A percentile compares a stretch with the other conserved stretches of the same genome.
These are phyloP conservation scores for Trichoderma polysporum DNA, from an alignment of 2,329 filamentous ascomycete genomes.

Conservation along the genomic window DNA sequence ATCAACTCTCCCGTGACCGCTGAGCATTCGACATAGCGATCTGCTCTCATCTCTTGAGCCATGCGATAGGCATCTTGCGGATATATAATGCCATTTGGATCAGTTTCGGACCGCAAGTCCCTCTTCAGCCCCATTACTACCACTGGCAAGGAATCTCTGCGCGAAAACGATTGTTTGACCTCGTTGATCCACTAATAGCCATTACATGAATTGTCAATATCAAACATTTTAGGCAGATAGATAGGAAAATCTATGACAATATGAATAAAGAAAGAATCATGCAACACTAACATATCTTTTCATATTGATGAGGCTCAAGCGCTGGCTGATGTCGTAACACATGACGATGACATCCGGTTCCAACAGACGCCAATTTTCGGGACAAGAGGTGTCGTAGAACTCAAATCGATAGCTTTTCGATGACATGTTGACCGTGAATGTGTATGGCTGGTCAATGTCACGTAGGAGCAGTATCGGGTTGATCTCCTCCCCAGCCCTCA, in stretches of 20 bases:
- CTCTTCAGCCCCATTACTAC: conserved; percentile 61
- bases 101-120: conserved; percentile 56
- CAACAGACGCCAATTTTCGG: conserved; percentile 59
- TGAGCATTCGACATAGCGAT: conserved; percentile 65
- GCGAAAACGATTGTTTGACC: conserved; percentile 48
- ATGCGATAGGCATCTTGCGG: conserved; percentile 59
- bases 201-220: conserved; percentile 9
- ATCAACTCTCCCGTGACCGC: conserved; percentile 60
- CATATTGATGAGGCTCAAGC: conserved; percentile 58
- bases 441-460: conserved; percentile 60
- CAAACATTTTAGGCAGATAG: neutral
- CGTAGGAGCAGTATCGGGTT: conserved; percentile 50
- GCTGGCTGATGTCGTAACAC: conserved; percentile 62
- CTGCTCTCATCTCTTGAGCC: conserved; percentile 58
- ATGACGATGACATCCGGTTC: conserved; percentile 58
- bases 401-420: conserved; percentile 50
- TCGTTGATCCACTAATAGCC: conserved; percentile 56
- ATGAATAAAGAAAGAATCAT: neutral
- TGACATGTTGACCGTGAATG: conserved; percentile 52
- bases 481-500: conserved; percentile 47
- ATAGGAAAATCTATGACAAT: conserved; percentile 10
- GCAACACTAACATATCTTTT: conserved; percentile 50
- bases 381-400: conserved; percentile 59
- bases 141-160: conserved; percentile 51
- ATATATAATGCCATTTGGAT: conserved; percentile 60